These are phyloP conservation scores for Noccaea bulbosa DNA, from an alignment of 345 rosid species.

Conservation along the genomic window DNA sequence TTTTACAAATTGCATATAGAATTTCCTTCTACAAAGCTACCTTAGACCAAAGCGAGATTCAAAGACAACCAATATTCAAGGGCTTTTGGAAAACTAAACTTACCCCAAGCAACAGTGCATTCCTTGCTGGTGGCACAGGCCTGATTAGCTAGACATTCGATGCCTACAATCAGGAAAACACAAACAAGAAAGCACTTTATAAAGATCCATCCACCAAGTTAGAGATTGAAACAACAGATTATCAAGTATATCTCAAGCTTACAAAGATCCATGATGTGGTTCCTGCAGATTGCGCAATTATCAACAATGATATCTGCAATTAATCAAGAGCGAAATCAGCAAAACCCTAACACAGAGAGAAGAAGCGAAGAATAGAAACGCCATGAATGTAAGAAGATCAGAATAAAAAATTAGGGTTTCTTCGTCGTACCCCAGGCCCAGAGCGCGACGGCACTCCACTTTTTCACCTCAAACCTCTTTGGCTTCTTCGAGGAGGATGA, in stretches of 20 bases:
- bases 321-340: conserved; percentile 14
- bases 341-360: background rate
- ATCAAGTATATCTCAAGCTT: conserved; percentile 23
- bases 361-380: background rate
- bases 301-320: conserved; percentile 81
- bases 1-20: background rate
- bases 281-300: conserved; percentile 86
- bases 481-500: conserved; percentile 67
- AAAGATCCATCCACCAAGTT: background rate
- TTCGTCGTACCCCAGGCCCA: conserved; percentile 82
- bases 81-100: background rate
- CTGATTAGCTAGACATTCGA: conserved; percentile 87
- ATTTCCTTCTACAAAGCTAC: no score
- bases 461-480: conserved; percentile 76
- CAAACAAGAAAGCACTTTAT: no score
- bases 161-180: conserved; percentile 48
- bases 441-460: conserved; percentile 88
- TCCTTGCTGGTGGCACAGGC: conserved; percentile 85
- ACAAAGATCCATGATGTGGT: conserved; percentile 92
- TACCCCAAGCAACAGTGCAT: conserved; percentile 97
- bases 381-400: background rate
- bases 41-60: no score
- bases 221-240: conserved; percentile 8
- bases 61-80: background rate
- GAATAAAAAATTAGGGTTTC: conserved; percentile 21